Evolutionary conservation across 2,329 filamentous ascomycete species (phyloP).

Genomic region (Septoria petroselini): DNA sequence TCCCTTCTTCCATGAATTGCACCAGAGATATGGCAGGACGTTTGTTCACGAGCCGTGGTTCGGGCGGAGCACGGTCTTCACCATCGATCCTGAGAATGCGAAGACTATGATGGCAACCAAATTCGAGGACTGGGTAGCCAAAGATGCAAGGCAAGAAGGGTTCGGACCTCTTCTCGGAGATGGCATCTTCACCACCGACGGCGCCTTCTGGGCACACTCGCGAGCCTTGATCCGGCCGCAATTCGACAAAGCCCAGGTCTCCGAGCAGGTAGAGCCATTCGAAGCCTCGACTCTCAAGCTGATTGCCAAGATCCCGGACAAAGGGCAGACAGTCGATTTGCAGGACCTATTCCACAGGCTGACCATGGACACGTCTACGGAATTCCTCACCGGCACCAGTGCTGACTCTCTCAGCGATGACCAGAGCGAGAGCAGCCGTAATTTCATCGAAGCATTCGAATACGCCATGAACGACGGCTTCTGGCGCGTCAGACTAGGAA

Average conservation of each 20-base stretch:
- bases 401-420: conserved; percentile 24
- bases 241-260: conserved; percentile 19
- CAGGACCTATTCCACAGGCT: conserved; percentile 61
- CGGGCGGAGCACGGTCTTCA: conserved; percentile 2
- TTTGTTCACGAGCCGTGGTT: conserved; percentile 1
- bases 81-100: conserved; percentile 1
- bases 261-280: too few species aligned
- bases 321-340: conserved; percentile 57
- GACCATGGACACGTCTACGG: conserved; percentile 63
- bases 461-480: conserved; percentile 12
- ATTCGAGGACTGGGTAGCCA: neutral
- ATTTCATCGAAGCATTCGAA: conserved; percentile 22
- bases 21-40: conserved; percentile 5
- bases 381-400: conserved; percentile 60
- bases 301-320: conserved; percentile 45
- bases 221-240: conserved; percentile 35
- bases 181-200: neutral
- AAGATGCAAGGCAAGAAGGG: neutral
- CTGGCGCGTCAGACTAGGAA: neutral
- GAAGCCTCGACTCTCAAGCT: too few species aligned
- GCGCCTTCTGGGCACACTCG: conserved; percentile 30
- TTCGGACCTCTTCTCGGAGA: conserved; percentile 1
- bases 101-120: neutral
- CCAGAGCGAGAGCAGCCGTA: conserved; percentile 10
- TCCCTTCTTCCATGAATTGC: conserved; percentile 5